Evolutionary conservation across 305 asterid species (phyloP), one percentile per base, ranked within the genome.

Genomic region (Petunia hybrid): DNA sequence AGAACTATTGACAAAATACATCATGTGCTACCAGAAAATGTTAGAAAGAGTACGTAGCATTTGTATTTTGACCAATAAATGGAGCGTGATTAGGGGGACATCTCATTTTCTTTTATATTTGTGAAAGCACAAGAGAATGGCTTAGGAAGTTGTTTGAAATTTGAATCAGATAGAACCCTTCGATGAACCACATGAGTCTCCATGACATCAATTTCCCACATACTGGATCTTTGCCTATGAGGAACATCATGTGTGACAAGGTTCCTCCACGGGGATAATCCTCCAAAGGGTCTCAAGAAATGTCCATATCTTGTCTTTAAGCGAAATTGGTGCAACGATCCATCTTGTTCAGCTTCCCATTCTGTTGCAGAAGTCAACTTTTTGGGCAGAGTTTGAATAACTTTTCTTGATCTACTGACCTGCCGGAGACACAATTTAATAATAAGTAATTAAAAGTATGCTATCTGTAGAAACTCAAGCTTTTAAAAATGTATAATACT

Each of bases 281-380:
- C 83, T 46, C 82, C 82, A 39, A 43, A 39, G 6, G 82, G 84
- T 43, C 80, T 82, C 16, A 85, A 14, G 66, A 80, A 83, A 62
- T 80, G 84, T 2, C 86, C 88, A 1, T 83, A 85, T 8, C 65
- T 80, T 0, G 88, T 85, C 39, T 74, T 82, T 53, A 85, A 59
- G 10, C 76, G 78, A 35, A 83, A 1, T 14, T 64, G 61, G n/a
- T 71, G 6, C 3, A 48, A 10, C 2, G 57, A n/a, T 12, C 88
- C 88, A 40, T 82, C 76, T 14, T 76, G 64, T 78, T 85, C 88
- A 3, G 75, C 69, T 82, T 79, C 82, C 82, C 82, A 79, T 43
- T 79, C 82, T 68, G 82, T 79, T 2, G 82, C 53, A 0, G 82
- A 79, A 55, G 40, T 14, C 10, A 48, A 41, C 4, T 41, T 64